These are phyloP conservation scores for Xylaria multiplex DNA, from an alignment of 2,329 filamentous ascomycete species.

Conservation along the genomic window DNA sequence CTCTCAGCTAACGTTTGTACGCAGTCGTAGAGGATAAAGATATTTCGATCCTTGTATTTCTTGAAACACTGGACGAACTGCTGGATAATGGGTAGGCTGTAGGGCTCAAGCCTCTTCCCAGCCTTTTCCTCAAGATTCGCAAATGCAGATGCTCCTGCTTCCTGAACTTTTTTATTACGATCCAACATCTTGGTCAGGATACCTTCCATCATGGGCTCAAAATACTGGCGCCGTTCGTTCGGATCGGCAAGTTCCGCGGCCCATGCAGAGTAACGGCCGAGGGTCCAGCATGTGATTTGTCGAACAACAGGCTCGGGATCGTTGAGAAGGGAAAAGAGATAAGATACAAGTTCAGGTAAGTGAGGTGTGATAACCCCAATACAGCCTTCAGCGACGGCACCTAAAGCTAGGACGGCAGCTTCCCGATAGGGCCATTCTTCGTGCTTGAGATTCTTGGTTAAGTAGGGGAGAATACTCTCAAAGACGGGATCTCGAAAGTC, in stretches of 20 bases:
- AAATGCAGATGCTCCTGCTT: slow-evolving; percentile 94
- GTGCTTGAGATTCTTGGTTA: slow-evolving; percentile 89
- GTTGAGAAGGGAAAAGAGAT: slow-evolving; percentile 84
- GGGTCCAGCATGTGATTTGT: slow-evolving; percentile 97
- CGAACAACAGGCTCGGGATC: slow-evolving; percentile 90
- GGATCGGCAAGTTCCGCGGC: slow-evolving; percentile 78
- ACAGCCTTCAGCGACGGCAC: slow-evolving; percentile 94
- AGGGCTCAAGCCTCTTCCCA: slow-evolving; percentile 80
- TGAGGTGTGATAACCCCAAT: slow-evolving; percentile 90
- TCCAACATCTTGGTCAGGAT: slow-evolving; percentile 95
- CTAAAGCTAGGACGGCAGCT: slow-evolving; percentile 91
- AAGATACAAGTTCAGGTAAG: slow-evolving; percentile 88
- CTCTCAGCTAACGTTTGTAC: slow-evolving; percentile 96
- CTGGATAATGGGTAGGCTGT: slow-evolving; percentile 87
- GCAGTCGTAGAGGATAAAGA: slow-evolving; percentile 98
- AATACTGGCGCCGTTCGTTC: slow-evolving; percentile 77
- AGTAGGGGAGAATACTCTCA: slow-evolving; percentile 88
- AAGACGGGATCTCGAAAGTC: slow-evolving; percentile 92
- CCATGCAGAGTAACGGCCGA: slow-evolving; percentile 94
- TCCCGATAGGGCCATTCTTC: slow-evolving; percentile 91
- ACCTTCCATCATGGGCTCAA: slow-evolving; percentile 97
- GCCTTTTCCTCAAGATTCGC: slow-evolving; percentile 96
- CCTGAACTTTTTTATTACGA: slow-evolving; percentile 96
- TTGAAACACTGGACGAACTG: slow-evolving; percentile 93
- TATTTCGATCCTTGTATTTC: slow-evolving; percentile 98